Evolutionary conservation across 208 protist genomes (phyloP), one percentile per base, ranked within the genome.

Genomic region (Phytomonas francai): DNA sequence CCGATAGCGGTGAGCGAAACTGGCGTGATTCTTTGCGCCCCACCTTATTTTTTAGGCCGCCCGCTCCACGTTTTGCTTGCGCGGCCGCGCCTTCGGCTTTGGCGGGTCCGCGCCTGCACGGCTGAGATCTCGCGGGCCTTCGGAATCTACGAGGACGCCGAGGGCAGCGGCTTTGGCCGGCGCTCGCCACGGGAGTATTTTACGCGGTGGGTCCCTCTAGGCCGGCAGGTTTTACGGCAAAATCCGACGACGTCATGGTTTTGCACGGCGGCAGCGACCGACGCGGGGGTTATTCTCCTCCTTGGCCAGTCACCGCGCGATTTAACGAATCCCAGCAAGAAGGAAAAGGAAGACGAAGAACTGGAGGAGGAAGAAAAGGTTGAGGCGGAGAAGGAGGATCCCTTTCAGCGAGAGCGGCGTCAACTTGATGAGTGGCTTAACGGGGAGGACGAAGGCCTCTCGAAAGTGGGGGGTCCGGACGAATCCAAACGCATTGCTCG

Each of bases 1-100:
- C 79, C 81, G 25, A 66, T 70, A 14, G 45, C 72, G 45, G 71
- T 91, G 19, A 88, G 85, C 65, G 80, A 87, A 30, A 32, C 49
- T 25, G 79, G 85, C 27, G 70, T 76, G 32, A 80, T 74, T 16
- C 61, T 85, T 27, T 63, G 66, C 42, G 66, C 68, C 0, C 39
- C 63, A 25, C 77, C 81, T 0, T 77, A 79, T 63, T 54, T 61
- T n/a, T 64, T 69, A 0, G 72, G 71, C 0, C 22, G 61, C 0
- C 77, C 85, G 30, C 71, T 74, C 63, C 71, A 65, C 14, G 45
- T 87, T 14, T 64, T 83, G 19, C 65, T 90, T 27, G 76, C 66
- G 28, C 77, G 81, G 0, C 81, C 81, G 11, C 73, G 79, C 14
- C 76, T 90, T 32, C 63, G 63, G 25, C 61, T 87, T 56, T 83